Base-by-base conservation (phyloP, 2,329 filamentous ascomycete genomes). In the Penicillium paneum region DNA sequence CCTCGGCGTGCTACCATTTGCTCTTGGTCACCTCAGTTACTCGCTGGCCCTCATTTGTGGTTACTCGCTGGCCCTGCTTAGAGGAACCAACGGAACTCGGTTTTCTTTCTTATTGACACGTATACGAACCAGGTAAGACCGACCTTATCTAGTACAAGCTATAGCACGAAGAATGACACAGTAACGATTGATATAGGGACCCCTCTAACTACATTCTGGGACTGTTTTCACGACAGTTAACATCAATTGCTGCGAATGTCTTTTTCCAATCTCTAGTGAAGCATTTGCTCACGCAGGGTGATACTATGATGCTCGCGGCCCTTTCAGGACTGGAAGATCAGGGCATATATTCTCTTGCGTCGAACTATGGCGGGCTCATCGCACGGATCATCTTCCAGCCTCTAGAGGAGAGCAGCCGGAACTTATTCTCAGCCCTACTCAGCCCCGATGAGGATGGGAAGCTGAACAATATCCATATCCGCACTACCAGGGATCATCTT, bases 331-430 rank as follows among this genome's bases (percentile, higher is more conserved):
- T 94, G 1, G 79, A 84, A 39, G 88, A 92, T 5, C 94, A 97
- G 76, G 94, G 94, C 13, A 86, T 91, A 34, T 99, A 97, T 68
- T 91, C 92, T 0, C 81, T 99, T 5, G 94, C 93, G 49, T 91
- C 91, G 65, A 99, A 97, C 73, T 99, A 94, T 70, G 94, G 94
- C 21, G 90, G 92, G 2, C 82, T 99, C 0, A 77, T 96, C 28
- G 94, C 94, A 0, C 84, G 94, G 3, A 84, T 97, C 60, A 77
- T 99, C 47, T 93, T 99, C 71, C 94, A 97, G 67, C 95, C 94
- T 8, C 85, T 99, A 56, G 94, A 99, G 73, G 95, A 99, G 74
- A 93, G 88, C 70, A 92, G 89, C 60, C 87, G 95, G 36, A 91
- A 87, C 67, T 86, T 96, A 68, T 97, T 97, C 66, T 92, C 91